A percentile compares a stretch with the other conserved stretches of the same genome.
Evolutionary conservation across 2,329 filamentous ascomycete species (phyloP).

Genomic region (Eutypa lata): DNA sequence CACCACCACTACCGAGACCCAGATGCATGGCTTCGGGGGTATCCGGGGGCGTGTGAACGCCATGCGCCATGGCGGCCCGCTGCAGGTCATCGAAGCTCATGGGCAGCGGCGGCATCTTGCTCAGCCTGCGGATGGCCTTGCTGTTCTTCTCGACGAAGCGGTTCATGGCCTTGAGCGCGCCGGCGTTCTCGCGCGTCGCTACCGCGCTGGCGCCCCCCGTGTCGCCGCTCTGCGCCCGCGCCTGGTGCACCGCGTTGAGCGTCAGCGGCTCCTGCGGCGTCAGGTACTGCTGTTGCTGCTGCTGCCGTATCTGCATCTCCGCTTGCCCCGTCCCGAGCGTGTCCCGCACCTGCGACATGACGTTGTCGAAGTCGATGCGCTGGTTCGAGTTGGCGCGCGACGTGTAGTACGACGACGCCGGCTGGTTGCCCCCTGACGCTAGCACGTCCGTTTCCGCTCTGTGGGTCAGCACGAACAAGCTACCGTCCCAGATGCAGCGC

Average conservation of each 20-base stretch:
- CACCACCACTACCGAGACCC: constrained; percentile 6
- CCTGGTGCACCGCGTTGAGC: constrained; percentile 41
- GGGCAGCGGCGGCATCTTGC: constrained; percentile 33
- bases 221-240: constrained; percentile 26
- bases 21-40: constrained; percentile 4
- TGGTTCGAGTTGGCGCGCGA: constrained; percentile 25
- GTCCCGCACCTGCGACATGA: constrained; percentile 40
- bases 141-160: constrained; percentile 41
- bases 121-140: constrained; percentile 40
- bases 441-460: constrained; percentile 26
- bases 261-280: constrained; percentile 16
- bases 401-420: constrained; percentile 22
- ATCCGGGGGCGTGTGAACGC: constrained; percentile 11
- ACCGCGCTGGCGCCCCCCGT: constrained; percentile 34
- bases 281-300: neutral
- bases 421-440: constrained; percentile 17
- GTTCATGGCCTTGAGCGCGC: constrained; percentile 42
- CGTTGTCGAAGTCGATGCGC: constrained; percentile 42
- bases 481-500: constrained; percentile 46
- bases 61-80: constrained; percentile 19
- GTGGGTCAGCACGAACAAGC: constrained; percentile 47
- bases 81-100: constrained; percentile 31
- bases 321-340: constrained; percentile 23
- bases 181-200: constrained; percentile 39
- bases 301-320: constrained; percentile 16